Conservation (phyloP, 2,329 filamentous ascomycete species). For the Rutstroemia sydowiana region DNA sequence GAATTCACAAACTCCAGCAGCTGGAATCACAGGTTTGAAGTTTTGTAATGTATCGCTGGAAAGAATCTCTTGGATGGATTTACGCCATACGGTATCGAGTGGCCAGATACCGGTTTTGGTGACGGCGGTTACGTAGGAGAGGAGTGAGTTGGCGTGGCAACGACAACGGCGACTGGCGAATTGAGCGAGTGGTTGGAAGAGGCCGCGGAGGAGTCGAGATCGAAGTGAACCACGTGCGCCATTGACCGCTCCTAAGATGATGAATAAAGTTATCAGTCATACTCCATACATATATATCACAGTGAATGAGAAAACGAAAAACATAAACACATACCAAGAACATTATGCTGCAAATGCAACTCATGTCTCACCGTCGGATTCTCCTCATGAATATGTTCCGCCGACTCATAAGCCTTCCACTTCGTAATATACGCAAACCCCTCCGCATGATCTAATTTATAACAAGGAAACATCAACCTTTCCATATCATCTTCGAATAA, state of each 20-base stretch:
- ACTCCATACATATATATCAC: too few relatives aligned
- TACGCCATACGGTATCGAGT: too few relatives aligned
- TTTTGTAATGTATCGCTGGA: too few relatives aligned
- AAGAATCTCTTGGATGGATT: too few relatives aligned
- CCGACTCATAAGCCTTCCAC: background rate
- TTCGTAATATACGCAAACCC: background rate
- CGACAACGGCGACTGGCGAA: background rate
- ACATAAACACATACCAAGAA: too few relatives aligned
- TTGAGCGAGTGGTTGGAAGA: background rate
- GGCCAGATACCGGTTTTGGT: too few relatives aligned
- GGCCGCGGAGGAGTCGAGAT: conserved; percentile 6
- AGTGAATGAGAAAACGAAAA: too few relatives aligned
- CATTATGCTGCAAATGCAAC: background rate
- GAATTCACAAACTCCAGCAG: too few relatives aligned
- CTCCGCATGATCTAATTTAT: background rate
- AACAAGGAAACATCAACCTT: background rate
- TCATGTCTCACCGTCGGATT: background rate
- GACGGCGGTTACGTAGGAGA: too few relatives aligned
- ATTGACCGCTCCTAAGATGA: conserved; percentile 7
- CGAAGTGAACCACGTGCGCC: conserved; percentile 9
- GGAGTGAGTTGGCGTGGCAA: too few relatives aligned
- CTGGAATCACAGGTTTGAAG: too few relatives aligned
- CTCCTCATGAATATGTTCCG: background rate
- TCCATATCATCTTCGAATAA: background rate
- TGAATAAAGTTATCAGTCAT: too few relatives aligned